Percentiles rank a stretch among this genome's conserved stretches.
Conservation (phyloP, 2,329 filamentous ascomycete species). For the Plectosphaerella cucumerina region DNA sequence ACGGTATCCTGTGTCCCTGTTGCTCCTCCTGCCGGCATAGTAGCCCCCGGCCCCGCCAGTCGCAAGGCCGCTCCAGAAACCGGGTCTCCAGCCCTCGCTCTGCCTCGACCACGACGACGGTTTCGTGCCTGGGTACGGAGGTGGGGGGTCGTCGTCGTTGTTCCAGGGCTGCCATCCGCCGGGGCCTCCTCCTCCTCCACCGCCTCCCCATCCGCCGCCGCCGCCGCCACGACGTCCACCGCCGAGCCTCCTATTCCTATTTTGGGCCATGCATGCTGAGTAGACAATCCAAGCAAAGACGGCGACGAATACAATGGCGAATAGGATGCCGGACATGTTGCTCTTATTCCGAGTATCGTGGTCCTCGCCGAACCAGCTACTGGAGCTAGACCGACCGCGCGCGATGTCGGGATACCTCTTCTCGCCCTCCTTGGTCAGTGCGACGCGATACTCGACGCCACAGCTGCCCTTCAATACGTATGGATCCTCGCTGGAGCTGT, state of each 20-base stretch:
- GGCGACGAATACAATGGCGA: constrained; percentile 57
- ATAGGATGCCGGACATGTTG: constrained; percentile 35
- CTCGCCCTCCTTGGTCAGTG: constrained; percentile 74
- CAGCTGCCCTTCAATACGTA: constrained; percentile 91
- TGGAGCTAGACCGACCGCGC: constrained; percentile 29
- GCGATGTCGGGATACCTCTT: constrained; percentile 58
- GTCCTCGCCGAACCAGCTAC: constrained; percentile 12
- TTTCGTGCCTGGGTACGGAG: constrained; percentile 46
- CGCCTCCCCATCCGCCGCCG: constrained; percentile 38
- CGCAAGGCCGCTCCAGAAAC: constrained; percentile 69
- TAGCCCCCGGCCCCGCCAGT: constrained; percentile 68
- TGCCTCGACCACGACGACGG: constrained; percentile 23
- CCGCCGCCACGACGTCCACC: constrained; percentile 33
- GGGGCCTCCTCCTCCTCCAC: constrained; percentile 32
- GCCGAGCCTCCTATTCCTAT: constrained; percentile 10
- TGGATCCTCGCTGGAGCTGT: constrained; percentile 68
- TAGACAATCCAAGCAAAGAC: constrained; percentile 61
- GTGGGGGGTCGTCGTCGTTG: constrained; percentile 50
- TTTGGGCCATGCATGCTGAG: constrained; percentile 36
- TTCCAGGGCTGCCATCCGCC: constrained; percentile 33
- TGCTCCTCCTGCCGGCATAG: constrained; percentile 43
- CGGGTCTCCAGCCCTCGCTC: constrained; percentile 58
- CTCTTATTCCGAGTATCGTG: neutral
- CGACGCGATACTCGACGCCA: constrained; percentile 81
- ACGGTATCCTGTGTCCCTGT: constrained; percentile 21